phyloP scores from a whole-genome alignment of 352 stramenopile genomes.

The Phytophthora crassamura region DNA sequence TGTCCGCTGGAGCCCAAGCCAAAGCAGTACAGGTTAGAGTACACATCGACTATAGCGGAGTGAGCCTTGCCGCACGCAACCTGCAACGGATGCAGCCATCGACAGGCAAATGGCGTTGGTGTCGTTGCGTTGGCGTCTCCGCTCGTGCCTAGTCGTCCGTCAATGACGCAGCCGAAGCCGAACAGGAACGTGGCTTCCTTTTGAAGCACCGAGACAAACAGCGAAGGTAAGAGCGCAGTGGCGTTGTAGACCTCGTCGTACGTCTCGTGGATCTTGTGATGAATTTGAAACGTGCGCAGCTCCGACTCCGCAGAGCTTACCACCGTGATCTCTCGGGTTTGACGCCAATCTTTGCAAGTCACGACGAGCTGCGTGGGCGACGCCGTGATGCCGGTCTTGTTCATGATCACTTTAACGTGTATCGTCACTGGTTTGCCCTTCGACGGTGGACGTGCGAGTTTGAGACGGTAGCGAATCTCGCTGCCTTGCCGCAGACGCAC shows the following conservation, averaged over 20 bases:
- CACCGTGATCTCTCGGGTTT: constrained; percentile 54
- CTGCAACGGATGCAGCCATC: constrained; percentile 76
- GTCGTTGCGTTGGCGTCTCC: constrained; percentile 52
- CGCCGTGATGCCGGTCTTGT: constrained; percentile 63
- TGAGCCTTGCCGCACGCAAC: constrained; percentile 72
- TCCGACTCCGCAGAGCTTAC: constrained; percentile 55
- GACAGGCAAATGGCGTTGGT: constrained; percentile 61
- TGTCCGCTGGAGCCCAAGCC: constrained; percentile 53
- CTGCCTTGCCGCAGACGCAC: constrained; percentile 68
- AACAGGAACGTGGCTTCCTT: constrained; percentile 82
- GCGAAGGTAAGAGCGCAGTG: constrained; percentile 55
- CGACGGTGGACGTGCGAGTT: constrained; percentile 52
- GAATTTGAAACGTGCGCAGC: constrained; percentile 71
- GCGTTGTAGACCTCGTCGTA: constrained; percentile 59
- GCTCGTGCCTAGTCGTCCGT: constrained; percentile 62
- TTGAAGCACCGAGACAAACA: constrained; percentile 74
- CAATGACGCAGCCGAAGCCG: constrained; percentile 62
- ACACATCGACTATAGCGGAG: constrained; percentile 76
- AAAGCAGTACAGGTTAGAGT: constrained; percentile 82
- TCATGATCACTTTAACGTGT: constrained; percentile 67
- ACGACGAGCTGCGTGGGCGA: constrained; percentile 57
- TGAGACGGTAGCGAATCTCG: constrained; percentile 69
- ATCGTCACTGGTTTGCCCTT: constrained; percentile 67
- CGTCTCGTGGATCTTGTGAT: constrained; percentile 71
- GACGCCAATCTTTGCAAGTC: constrained; percentile 59